A percentile compares a stretch with the other conserved stretches of the same genome.
phyloP scores from a whole-genome alignment of 148 eudicot species.

The Rhododendron griersonianum region DNA sequence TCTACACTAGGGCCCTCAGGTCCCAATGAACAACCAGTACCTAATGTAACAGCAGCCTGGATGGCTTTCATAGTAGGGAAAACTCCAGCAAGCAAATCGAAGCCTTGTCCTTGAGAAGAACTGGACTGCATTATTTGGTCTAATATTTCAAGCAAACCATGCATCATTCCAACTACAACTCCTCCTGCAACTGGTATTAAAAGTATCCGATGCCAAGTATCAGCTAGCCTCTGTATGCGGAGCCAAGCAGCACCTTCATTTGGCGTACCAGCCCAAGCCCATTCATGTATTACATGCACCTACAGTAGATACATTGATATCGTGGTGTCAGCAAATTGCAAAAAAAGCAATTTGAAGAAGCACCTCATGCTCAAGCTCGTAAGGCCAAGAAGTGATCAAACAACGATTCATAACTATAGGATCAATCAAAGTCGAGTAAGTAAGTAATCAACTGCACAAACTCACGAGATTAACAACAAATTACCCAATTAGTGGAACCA shows the following conservation, averaged over 20 bases:
- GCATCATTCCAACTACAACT: slow-evolving; percentile 91
- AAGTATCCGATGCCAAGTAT: slow-evolving; percentile 95
- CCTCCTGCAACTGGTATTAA: slow-evolving; percentile 90
- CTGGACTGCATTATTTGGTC: slow-evolving; percentile 68
- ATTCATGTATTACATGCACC: slow-evolving; percentile 96
- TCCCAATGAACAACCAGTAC: slow-evolving; percentile 94
- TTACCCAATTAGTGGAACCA: neutral
- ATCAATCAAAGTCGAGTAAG: neutral
- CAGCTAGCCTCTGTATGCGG: slow-evolving; percentile 83
- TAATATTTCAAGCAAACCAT: slow-evolving; percentile 84
- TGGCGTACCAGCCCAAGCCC: slow-evolving; percentile 99
- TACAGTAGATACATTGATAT: slow-evolving; percentile 14
- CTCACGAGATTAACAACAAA: neutral
- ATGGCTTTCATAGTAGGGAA: slow-evolving; percentile 79
- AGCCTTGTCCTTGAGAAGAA: slow-evolving; percentile 59
- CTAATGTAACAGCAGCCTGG: slow-evolving; percentile 91
- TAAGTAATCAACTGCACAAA: neutral
- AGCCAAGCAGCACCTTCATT: slow-evolving; percentile 99
- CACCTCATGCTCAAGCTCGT: neutral
- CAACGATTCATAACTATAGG: neutral
- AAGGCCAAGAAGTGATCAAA: neutral
- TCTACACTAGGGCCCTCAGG: slow-evolving; percentile 99
- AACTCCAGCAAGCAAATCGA: slow-evolving; percentile 60
- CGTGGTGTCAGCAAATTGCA: slow-evolving; percentile 8
- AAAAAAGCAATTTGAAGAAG: slow-evolving; percentile 7